These are phyloP conservation scores for Phytophthora boehmeriae DNA, from an alignment of 352 stramenopile genomes.

Conservation along the genomic window DNA sequence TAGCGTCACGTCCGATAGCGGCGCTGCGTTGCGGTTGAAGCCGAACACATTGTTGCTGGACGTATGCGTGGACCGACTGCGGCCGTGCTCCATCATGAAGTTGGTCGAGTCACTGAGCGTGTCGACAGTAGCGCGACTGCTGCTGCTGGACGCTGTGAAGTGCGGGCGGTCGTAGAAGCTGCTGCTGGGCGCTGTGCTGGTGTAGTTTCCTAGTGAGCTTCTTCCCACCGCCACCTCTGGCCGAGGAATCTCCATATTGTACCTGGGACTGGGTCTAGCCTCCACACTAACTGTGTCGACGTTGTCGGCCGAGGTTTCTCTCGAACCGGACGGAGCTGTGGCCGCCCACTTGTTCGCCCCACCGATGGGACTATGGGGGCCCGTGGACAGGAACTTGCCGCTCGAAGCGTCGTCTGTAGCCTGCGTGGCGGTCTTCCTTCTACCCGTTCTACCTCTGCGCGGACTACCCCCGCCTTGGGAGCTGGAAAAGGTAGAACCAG, in stretches of 20 bases:
- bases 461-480: conserved; percentile 14
- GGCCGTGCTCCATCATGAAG: conserved; percentile 66
- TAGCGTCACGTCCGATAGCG: conserved; percentile 71
- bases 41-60: conserved; percentile 75
- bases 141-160: conserved; percentile 20
- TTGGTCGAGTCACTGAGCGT: conserved; percentile 43
- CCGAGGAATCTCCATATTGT: conserved; percentile 67
- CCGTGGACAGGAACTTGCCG: conserved; percentile 20
- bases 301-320: conserved; percentile 24
- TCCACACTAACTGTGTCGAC: conserved; percentile 7
- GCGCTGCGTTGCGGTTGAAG: conserved; percentile 52
- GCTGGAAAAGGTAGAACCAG: conserved; percentile 12
- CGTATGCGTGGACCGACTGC: conserved; percentile 59
- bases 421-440: conserved; percentile 24
- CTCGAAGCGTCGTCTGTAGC: conserved; percentile 13
- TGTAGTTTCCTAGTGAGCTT: conserved; percentile 51
- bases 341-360: conserved; percentile 16
- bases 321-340: conserved; percentile 21
- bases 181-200: conserved; percentile 27
- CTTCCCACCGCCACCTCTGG: conserved; percentile 39
- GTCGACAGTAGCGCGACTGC: conserved; percentile 35
- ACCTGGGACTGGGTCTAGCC: conserved; percentile 34
- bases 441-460: conserved; percentile 5
- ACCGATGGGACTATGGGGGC: conserved; percentile 5
- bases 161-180: conserved; percentile 44